Evolutionary conservation across 2,329 filamentous ascomycete genomes (phyloP).

Genomic region (Aspergillus sp.): DNA sequence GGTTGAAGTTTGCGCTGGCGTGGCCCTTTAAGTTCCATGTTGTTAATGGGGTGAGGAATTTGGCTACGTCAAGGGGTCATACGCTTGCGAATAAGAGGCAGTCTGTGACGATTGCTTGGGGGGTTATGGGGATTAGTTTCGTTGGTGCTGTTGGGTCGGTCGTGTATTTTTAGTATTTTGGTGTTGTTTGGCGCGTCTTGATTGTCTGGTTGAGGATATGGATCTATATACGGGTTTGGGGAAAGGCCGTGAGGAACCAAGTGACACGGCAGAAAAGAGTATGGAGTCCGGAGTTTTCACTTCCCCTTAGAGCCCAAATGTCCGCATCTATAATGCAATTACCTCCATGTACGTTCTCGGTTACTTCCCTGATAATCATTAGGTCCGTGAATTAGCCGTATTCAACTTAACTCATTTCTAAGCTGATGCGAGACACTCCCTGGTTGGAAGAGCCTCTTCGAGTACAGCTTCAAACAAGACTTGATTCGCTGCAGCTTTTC

Average conservation of each 20-base stretch:
- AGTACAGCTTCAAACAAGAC: background rate
- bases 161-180: too few relatives aligned
- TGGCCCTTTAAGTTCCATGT: constrained; percentile 59
- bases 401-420: background rate
- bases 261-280: too few relatives aligned
- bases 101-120: constrained; percentile 10
- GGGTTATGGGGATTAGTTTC: constrained; percentile 7
- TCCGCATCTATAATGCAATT: background rate
- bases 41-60: constrained; percentile 59
- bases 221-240: too few relatives aligned
- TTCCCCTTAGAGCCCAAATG: background rate
- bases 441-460: background rate
- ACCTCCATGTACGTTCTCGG: background rate
- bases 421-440: background rate
- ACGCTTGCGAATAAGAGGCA: constrained; percentile 5
- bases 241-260: too few relatives aligned
- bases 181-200: too few relatives aligned
- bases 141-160: constrained; percentile 1
- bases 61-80: constrained; percentile 57
- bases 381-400: background rate
- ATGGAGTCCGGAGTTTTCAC: too few relatives aligned
- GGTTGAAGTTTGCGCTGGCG: constrained; percentile 49
- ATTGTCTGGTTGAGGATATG: too few relatives aligned
- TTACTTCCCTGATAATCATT: background rate
- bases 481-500: too few relatives aligned